phyloP scores from a whole-genome alignment of 164 flowering plant genomes.

The Piper betle region DNA sequence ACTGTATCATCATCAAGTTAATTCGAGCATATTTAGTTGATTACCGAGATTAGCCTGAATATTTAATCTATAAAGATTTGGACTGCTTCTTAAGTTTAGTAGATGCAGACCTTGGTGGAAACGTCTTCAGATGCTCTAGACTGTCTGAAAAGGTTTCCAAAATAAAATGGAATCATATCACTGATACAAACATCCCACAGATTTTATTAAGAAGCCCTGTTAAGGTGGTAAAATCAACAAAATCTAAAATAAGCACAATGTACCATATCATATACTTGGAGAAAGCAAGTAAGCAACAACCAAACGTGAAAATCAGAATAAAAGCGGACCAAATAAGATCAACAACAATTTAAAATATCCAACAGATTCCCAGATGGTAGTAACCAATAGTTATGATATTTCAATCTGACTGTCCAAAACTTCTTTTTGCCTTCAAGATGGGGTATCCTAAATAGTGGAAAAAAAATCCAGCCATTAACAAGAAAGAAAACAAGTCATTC shows the following conservation, averaged over 20 bases:
- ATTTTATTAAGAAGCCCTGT: not conserved
- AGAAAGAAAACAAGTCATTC: not conserved
- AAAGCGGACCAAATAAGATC: not conserved
- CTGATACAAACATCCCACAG: conserved; percentile 85
- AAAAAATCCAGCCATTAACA: not conserved
- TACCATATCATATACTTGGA: not conserved
- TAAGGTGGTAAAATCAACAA: not conserved
- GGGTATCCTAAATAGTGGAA: not conserved
- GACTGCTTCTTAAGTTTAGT: too few species aligned
- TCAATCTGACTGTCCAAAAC: not conserved
- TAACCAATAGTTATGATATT: not conserved
- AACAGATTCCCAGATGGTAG: not conserved
- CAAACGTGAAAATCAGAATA: not conserved
- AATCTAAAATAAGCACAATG: not conserved
- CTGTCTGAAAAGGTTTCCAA: conserved; percentile 60
- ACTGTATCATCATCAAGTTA: conserved; percentile 24
- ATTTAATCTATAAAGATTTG: too few species aligned
- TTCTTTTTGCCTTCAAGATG: not conserved
- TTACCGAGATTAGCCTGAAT: too few species aligned
- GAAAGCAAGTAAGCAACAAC: not conserved
- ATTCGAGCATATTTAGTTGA: too few species aligned
- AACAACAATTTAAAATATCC: not conserved
- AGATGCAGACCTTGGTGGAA: conserved; percentile 58
- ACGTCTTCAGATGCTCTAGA: conserved; percentile 60
- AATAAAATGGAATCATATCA: conserved; percentile 76